Percentiles rank a stretch among this genome's conserved stretches.
Evolutionary conservation across 2,329 filamentous ascomycete species (phyloP).

Genomic region (Diaporthe humulicola): DNA sequence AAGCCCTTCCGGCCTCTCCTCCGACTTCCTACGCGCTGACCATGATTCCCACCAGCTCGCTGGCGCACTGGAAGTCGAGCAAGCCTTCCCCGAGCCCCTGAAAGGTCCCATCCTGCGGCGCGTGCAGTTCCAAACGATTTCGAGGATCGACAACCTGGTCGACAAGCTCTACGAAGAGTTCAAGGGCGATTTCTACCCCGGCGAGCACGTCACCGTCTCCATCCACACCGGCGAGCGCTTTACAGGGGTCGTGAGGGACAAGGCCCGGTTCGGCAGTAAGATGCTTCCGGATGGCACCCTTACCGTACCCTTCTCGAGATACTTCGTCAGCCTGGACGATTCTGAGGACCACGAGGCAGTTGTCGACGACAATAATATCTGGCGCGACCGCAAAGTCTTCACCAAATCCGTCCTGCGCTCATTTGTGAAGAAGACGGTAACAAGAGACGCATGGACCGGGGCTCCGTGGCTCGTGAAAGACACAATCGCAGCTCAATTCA

Average conservation of each 20-base stretch:
- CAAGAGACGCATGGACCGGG: slow-evolving; percentile 92
- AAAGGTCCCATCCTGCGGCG: slow-evolving; percentile 91
- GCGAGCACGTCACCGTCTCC: slow-evolving; percentile 83
- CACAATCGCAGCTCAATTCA: slow-evolving; percentile 84
- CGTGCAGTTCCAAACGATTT: slow-evolving; percentile 91
- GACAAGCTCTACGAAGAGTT: slow-evolving; percentile 82
- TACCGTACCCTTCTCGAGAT: slow-evolving; percentile 80
- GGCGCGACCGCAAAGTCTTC: slow-evolving; percentile 89
- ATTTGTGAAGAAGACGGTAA: slow-evolving; percentile 96
- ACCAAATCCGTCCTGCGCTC: slow-evolving; percentile 94
- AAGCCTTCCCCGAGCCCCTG: slow-evolving; percentile 89
- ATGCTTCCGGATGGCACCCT: slow-evolving; percentile 76
- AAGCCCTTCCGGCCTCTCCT: slow-evolving; percentile 51
- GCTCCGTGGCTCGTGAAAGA: slow-evolving; percentile 96
- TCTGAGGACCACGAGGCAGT: slow-evolving; percentile 78
- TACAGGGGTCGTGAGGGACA: slow-evolving; percentile 85
- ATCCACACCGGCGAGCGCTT: slow-evolving; percentile 77
- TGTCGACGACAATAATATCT: slow-evolving; percentile 85
- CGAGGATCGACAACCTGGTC: slow-evolving; percentile 86
- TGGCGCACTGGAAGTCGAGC: slow-evolving; percentile 90
- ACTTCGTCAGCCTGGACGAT: slow-evolving; percentile 82
- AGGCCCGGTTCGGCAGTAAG: slow-evolving; percentile 79
- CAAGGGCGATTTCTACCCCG: slow-evolving; percentile 90
- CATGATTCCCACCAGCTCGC: slow-evolving; percentile 66
- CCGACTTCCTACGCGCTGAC: slow-evolving; percentile 44